Percentiles rank a stretch among this genome's conserved stretches.
Conservation (phyloP, 306 rosid species). For the Cercis canadensis region DNA sequence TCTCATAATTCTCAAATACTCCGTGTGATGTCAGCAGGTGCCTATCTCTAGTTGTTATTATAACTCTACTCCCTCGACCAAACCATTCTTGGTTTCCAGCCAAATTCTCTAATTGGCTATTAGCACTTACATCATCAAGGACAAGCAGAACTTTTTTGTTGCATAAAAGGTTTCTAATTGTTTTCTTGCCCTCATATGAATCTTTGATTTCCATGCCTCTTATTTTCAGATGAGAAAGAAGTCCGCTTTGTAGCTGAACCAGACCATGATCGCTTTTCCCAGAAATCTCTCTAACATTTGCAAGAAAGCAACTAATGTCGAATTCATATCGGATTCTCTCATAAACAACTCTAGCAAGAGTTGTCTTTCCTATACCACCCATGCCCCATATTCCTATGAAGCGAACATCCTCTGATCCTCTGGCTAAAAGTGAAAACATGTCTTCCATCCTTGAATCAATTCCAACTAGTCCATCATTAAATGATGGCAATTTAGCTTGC, state of each 20-base stretch:
- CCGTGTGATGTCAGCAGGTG: background rate
- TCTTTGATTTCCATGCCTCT: background rate
- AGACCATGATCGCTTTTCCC: background rate
- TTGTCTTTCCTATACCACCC: background rate
- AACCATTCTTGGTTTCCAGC: background rate
- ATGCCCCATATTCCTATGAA: background rate
- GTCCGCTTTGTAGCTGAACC: background rate
- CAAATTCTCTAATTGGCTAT: background rate
- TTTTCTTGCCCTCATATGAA: background rate
- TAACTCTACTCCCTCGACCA: constrained; percentile 18
- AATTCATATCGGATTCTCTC: background rate
- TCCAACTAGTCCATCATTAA: background rate
- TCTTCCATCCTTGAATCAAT: background rate
- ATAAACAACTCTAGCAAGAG: background rate
- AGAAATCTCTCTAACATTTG: background rate
- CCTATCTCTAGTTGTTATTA: background rate
- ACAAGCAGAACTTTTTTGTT: background rate
- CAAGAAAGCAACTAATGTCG: background rate
- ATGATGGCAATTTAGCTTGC: too few species aligned
- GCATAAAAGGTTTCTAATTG: background rate
- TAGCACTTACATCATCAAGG: constrained; percentile 18
- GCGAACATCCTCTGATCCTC: background rate
- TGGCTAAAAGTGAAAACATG: background rate
- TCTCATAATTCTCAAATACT: background rate
- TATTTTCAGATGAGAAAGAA: background rate